Percentiles rank a stretch among this genome's conserved stretches.
phyloP scores from a whole-genome alignment of 176 grass and related monocot species.

The Coix lacrymajobi region DNA sequence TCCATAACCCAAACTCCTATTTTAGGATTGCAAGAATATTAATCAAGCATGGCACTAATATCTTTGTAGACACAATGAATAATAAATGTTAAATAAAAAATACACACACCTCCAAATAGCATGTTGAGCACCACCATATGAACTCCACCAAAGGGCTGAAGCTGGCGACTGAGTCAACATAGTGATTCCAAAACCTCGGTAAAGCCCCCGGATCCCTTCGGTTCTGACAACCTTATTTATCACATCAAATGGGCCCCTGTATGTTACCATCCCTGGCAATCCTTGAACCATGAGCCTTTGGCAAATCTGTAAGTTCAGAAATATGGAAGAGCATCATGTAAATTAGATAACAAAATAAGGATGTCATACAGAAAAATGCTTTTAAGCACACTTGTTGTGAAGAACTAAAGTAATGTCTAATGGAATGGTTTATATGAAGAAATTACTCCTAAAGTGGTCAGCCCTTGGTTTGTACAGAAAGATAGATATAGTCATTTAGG shows the following conservation, averaged over 20 bases:
- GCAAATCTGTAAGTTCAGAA: slow-evolving; percentile 55
- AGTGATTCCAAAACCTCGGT: slow-evolving; percentile 92
- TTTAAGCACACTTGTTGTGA: neutral
- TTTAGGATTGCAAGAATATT: slow-evolving; percentile 14
- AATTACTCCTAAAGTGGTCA: neutral
- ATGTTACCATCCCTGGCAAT: slow-evolving; percentile 68
- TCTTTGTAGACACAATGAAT: neutral
- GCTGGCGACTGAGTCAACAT: slow-evolving; percentile 84
- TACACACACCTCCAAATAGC: slow-evolving; percentile 76
- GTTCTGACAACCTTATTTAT: slow-evolving; percentile 63
- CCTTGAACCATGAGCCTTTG: slow-evolving; percentile 97
- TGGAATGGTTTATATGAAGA: neutral
- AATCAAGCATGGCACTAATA: neutral
- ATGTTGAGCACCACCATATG: slow-evolving; percentile 87
- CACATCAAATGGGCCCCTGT: slow-evolving; percentile 72
- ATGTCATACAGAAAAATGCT: neutral
- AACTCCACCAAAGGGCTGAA: slow-evolving; percentile 97
- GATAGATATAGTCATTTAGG: neutral
- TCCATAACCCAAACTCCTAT: slow-evolving; percentile 87
- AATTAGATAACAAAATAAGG: slow-evolving; percentile 9
- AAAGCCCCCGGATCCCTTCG: slow-evolving; percentile 80
- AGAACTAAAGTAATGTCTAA: neutral
- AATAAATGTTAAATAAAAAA: slow-evolving; percentile 12
- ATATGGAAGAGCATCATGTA: neutral
- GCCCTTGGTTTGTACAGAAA: neutral